Base-by-base conservation (phyloP, 2,329 filamentous ascomycete genomes). In the Coniella vitis region DNA sequence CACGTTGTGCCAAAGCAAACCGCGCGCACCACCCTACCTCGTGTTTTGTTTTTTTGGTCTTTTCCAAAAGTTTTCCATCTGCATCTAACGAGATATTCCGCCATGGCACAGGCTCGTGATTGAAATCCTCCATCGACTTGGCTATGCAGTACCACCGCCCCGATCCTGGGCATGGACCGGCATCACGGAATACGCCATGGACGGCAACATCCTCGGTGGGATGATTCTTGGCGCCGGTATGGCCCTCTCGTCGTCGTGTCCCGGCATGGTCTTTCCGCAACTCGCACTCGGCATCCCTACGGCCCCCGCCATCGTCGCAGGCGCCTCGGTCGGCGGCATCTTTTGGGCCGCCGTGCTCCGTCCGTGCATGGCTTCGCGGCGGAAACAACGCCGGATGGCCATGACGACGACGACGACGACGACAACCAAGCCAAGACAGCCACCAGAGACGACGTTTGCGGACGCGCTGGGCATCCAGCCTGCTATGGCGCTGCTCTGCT, bases 151-250 rank as follows among this genome's bases (percentile, higher is more conserved):
- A 14, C 64, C 77, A 12, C 64, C 64, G 2, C 74, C 76, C 0
- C 75, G 78, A 9, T 63, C 66, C 49, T 72, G 72, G 31, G 75
- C 79, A 1, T 68, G 73, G 5, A 59, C 81, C 21, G 74, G 72
- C 45, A 65, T 81, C 57, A 73, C 81, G 55, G 38, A 29, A 1
- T 66, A 68, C 8, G 59, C 63, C 16, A 81, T 80, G 57, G 81
- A 84, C 57, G 83, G 80, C 48, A 86, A 87, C 60, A 63, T 85
- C 40, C 56, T 84, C 55, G 83, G 83, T 48, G 83, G 83, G 4
- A 58, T 70, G 14, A 63, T 85, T 3, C 72, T 84, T 21, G 83
- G 83, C 32, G 61, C 74, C n/a, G 83, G 83, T 48, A 84, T 86
- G 81, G 73, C 78, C 5, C 65, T 85, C 14, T 76, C 81, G 0